Evolutionary conservation across 345 rosid genomes (phyloP), one percentile per base, ranked within the genome.

Genomic region (Hirschfeldia incana): DNA sequence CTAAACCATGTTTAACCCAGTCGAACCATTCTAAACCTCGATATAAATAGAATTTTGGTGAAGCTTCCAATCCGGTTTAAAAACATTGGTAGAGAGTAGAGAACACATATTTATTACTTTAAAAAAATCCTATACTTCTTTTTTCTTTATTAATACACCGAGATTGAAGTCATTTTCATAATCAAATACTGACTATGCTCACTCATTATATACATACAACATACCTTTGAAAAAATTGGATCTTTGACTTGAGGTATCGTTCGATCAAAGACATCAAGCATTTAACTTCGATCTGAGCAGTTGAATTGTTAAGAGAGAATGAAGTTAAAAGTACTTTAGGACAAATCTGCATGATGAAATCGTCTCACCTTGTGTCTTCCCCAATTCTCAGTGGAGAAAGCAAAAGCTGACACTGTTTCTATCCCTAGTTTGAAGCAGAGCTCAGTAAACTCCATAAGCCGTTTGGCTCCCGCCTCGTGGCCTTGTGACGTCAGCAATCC

Each of bases 321-420:
- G 49, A 60, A 44, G 1, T 67, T 44, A 7, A 13, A 13, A 67
- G 15, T 27, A 44, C 51, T 12, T 27, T 5, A 27, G 58, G 12
- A 28, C 16, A 7, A 60, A 6, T 30, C 21, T 49, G 39, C n/a
- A 68, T 42, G 27, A n/a, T 49, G 17, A 32, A 32, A 62, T 17
- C 33, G 17, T 34, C 79, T 70, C 37, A 89, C 95, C 91, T 83
- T 76, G 13, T 88, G 87, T 76, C 97, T 65, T 70, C 79, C 73
- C 94, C 96, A 88, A 42, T 92, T 92, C 67, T 92, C 97, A 13
- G 81, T 29, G 42, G 93, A 92, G 75, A 92, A 92, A 29, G 91
- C 97, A 78, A 90, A 92, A 57, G 88, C 92, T 37, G 94, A 87
- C 27, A 92, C 90, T 2, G 89, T 90, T 72, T 75, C 69, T 27